Evolutionary conservation across 31 red algal genomes (phyloP), one percentile per base, ranked within the genome.

Genomic region (Odonthalia washingtoniensis): DNA sequence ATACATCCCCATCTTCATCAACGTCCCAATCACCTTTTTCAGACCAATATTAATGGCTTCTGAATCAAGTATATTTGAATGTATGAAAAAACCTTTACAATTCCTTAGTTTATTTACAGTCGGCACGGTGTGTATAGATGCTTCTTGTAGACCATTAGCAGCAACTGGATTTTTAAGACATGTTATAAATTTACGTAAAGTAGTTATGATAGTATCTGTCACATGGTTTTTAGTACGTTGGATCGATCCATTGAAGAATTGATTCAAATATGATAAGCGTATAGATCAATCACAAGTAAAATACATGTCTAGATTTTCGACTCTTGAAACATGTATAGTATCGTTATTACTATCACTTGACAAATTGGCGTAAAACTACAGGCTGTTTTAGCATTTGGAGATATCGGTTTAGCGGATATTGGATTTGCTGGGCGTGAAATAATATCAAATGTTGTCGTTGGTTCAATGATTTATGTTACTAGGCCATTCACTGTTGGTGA

Each of bases 351-450:
- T 99, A 35, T 93, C 87, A n/a, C 65, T 99, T 34, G 97, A 99
- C 82, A 99, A 31, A 87, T 99, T 39, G 97, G 97, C 37, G 84
- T 99, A 66, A 96, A 97, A 57, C 84, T 99, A 18, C 95, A 99
- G 61, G 91, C 97, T 28, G 97, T 99, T 28, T 82, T 99, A 5
- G 97, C 97, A 6, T 99, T 99, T 94, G 97, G 97, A 72, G 97
- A 94, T 62, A 99, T 99, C 69, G 97, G 97, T 60, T 94, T 94
- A 89, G 95, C 96, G 16, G 97, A 94, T 9, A 99, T 99, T 62
- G 97, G 97, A 91, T 99, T 99, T 92, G 97, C 97, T 1, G 97
- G 97, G 24, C 92, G 95, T 5, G 97, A 99, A 46, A 93, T 99
- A 67, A 99, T 99, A 35, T 92, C 87, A n/a, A 99, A 99, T 85